Conservation (phyloP, 2,329 filamentous ascomycete genomes). For the Metarhizium robertsii region DNA sequence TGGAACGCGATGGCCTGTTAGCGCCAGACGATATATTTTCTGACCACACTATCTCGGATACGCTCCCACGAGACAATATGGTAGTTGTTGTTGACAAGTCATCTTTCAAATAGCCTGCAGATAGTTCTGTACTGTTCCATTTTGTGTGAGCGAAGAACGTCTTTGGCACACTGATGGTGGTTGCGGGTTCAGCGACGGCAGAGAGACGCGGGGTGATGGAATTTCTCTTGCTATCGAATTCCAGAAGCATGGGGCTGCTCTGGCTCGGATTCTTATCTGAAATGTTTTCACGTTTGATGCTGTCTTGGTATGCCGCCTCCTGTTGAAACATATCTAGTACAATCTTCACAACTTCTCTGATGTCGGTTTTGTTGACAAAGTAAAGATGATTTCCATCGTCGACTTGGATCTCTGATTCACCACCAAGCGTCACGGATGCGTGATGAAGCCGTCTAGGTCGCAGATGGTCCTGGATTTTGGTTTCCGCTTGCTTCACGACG, state of each 20-base stretch:
- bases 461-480: conserved; percentile 3
- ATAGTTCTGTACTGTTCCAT: neutral
- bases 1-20: neutral
- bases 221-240: conserved; percentile 12
- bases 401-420: neutral
- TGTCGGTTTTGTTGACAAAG: conserved; percentile 9
- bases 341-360: conserved; percentile 6
- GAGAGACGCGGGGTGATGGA: conserved; percentile 16
- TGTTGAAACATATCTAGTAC: conserved; percentile 4
- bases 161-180: conserved; percentile 23
- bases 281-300: neutral
- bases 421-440: neutral
- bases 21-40: conserved; percentile 5
- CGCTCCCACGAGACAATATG: conserved; percentile 18
- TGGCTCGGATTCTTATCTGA: neutral
- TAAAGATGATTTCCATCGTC: conserved; percentile 5
- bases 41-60: conserved; percentile 22
- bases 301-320: neutral
- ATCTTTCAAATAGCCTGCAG: neutral
- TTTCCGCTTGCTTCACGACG: conserved; percentile 1
- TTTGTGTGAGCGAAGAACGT: conserved; percentile 18
- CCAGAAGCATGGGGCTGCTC: conserved; percentile 6
- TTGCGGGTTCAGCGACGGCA: conserved; percentile 20
- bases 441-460: neutral
- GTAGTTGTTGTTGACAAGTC: conserved; percentile 15